Evolutionary conservation across 306 rosid species (phyloP), one percentile per base, ranked within the genome.

Genomic region (Castanospermum australe): DNA sequence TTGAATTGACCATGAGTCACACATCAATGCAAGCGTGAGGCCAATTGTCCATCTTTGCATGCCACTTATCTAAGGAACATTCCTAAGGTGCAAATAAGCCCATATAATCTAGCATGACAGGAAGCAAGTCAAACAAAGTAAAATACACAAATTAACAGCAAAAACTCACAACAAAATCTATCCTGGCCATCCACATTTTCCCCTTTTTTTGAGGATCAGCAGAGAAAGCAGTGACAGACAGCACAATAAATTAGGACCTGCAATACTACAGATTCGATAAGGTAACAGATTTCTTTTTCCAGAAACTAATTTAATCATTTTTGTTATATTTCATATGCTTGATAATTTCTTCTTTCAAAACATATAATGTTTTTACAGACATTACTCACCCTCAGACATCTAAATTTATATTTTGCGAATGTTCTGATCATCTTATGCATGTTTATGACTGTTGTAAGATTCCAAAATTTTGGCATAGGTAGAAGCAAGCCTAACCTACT

Each of bases 11-110:
- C 38, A 14, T 9, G 3, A 47, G 41, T 51, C 50, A 13, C 42
- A 69, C 38, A 67, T 52, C 76, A 76, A 70, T 28, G 67, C 64
- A 68, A 50, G 68, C 77, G 78, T 9, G 45, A 20, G 9, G 67
- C 52, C 54, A 61, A n/a, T 41, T 78, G 54, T 54, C 50, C 61
- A 73, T 62, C 86, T 70, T 55, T 45, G 25, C 41, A 15, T 48
- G 56, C 57, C 21, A 15, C 52, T 70, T 51, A 64, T 42, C 76
- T 17, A 63, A 55, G 33, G 21, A 51, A 17, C 50, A 56, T 8
- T 25, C 68, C 22, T 8, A 22, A 42, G 59, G 62, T 30, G 21
- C 47, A 71, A 54, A 52, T 51, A 54, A 51, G 74, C 39, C 25
- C 74, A 41, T 62, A 17, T 17, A 61, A 57, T 50, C 47, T 18